Conservation (phyloP, 441 rosid species). For the Populus tomentosa region DNA sequence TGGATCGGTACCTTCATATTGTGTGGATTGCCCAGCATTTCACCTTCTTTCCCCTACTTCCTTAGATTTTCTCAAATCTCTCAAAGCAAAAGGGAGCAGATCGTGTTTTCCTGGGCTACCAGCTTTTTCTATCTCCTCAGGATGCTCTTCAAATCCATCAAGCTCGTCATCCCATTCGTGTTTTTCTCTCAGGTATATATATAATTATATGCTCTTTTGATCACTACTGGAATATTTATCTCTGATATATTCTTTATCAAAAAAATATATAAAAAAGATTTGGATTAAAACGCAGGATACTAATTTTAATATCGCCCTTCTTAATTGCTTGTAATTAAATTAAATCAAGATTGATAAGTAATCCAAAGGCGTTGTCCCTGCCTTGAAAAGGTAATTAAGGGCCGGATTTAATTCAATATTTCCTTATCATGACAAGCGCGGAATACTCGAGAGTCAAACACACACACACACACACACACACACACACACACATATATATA, state of each 20-base stretch:
- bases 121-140: slow-evolving; percentile 44
- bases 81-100: slow-evolving; percentile 37
- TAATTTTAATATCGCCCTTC: no score
- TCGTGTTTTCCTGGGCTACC: slow-evolving; percentile 50
- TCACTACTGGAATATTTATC: background rate
- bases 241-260: background rate
- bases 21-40: slow-evolving; percentile 51
- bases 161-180: slow-evolving; percentile 49
- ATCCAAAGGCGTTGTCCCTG: no score
- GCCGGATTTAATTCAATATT: no score
- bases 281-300: no score
- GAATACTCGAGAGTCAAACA: no score
- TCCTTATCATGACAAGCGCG: no score
- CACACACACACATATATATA: no score
- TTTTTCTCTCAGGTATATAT: slow-evolving; percentile 67
- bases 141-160: slow-evolving; percentile 49
- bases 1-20: slow-evolving; percentile 55
- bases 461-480: no score
- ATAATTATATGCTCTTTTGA: background rate
- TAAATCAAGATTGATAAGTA: no score
- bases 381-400: no score
- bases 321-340: no score
- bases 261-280: no score
- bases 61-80: slow-evolving; percentile 42
- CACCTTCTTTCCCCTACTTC: slow-evolving; percentile 48